Conservation (phyloP, 176 grass and related monocot genomes). For the Lolium rigidum region DNA sequence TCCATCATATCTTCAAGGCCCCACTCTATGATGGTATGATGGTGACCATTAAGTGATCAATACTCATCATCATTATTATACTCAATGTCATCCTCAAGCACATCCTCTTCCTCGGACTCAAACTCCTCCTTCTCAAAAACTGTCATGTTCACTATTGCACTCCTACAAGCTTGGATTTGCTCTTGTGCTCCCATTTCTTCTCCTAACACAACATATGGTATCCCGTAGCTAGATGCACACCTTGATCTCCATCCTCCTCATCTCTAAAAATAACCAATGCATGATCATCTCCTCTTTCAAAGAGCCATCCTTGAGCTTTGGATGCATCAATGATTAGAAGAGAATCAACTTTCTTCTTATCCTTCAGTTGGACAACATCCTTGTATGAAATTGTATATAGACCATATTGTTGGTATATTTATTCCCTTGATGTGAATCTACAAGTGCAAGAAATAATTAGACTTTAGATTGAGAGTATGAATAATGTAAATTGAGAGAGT, state of each 20-base stretch:
- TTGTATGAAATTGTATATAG: not conserved
- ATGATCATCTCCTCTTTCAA: not conserved
- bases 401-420: not conserved
- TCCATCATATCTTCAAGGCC: too few relatives aligned
- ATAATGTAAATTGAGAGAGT: not conserved
- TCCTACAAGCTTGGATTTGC: not conserved
- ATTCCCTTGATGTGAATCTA: not conserved
- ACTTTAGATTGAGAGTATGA: not conserved
- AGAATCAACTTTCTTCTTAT: not conserved
- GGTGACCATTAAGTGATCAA: not conserved
- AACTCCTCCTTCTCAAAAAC: not conserved
- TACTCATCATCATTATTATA: not conserved
- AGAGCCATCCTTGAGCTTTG: not conserved
- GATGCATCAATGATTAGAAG: not conserved
- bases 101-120: not conserved
- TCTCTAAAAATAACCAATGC: not conserved
- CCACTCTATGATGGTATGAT: too few relatives aligned
- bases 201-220: not conserved
- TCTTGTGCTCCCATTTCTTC: not conserved
- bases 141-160: not conserved
- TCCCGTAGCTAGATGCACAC: not conserved
- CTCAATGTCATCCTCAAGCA: not conserved
- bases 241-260: not conserved
- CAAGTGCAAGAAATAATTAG: not conserved
- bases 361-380: not conserved